Evolutionary conservation across 495 filamentous ascomycete species (phyloP).

Genomic region (Pseudomonodictys pantanalensis): DNA sequence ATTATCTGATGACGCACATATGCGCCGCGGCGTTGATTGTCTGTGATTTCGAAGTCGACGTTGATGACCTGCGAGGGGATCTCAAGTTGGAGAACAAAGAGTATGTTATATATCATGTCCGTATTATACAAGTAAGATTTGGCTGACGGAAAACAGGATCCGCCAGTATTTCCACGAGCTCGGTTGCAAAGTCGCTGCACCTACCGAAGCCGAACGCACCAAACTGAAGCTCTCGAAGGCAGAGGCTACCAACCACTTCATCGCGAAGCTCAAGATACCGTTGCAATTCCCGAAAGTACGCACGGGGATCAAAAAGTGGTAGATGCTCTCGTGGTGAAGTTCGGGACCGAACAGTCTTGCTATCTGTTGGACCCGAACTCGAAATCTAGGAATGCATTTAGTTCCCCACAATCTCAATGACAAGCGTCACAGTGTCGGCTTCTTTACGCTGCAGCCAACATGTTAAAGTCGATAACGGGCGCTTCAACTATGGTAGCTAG

Average conservation of each 20-base stretch:
- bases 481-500: too few species aligned
- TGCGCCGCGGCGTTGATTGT: constrained; percentile 55
- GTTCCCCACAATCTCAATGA: too few species aligned
- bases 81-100: constrained; percentile 68
- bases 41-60: constrained; percentile 76
- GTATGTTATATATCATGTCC: constrained; percentile 19
- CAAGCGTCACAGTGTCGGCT: too few species aligned
- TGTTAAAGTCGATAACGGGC: too few species aligned
- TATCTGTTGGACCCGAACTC: too few species aligned
- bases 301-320: background rate
- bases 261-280: constrained; percentile 73
- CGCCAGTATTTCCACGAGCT: constrained; percentile 75
- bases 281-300: constrained; percentile 70
- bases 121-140: background rate
- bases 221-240: constrained; percentile 54
- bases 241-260: constrained; percentile 56
- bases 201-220: constrained; percentile 50
- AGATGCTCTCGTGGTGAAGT: background rate
- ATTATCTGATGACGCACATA: constrained; percentile 45
- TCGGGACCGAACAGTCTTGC: too few species aligned
- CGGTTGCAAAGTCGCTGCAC: constrained; percentile 61
- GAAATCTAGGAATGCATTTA: too few species aligned
- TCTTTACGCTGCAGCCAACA: too few species aligned
- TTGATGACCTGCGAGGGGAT: constrained; percentile 72
- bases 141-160: constrained; percentile 40